Evolutionary conservation across 345 rosid species (phyloP).

Genomic region (Excoecaria cochinchinensis): DNA sequence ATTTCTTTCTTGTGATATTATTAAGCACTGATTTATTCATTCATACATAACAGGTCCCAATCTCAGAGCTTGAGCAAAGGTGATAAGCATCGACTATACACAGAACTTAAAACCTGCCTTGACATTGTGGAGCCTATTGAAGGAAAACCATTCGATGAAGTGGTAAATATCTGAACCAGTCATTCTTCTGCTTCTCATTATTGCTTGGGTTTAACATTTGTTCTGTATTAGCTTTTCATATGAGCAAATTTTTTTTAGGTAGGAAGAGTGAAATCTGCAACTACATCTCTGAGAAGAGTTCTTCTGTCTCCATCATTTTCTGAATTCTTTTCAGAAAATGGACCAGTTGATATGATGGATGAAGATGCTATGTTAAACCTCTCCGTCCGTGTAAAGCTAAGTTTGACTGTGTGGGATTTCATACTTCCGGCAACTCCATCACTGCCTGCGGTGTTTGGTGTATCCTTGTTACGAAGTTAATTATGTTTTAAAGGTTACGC

Average conservation of each 20-base stretch:
- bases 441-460: conserved; percentile 96
- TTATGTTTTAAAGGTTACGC: background rate
- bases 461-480: conserved; percentile 42
- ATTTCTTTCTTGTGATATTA: background rate
- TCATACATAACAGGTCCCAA: conserved; percentile 38
- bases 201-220: background rate
- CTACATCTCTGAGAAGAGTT: conserved; percentile 77
- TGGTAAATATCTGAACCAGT: conserved; percentile 43
- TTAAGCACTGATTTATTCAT: background rate
- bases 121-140: conserved; percentile 67
- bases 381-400: conserved; percentile 70
- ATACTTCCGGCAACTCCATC: conserved; percentile 86
- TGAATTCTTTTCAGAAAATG: conserved; percentile 79
- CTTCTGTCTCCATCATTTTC: conserved; percentile 80
- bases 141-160: conserved; percentile 68
- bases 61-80: conserved; percentile 46
- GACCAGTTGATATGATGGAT: conserved; percentile 79
- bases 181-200: background rate
- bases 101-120: conserved; percentile 67
- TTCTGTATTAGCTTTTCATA: conserved; percentile 31
- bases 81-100: conserved; percentile 63
- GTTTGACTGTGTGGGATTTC: conserved; percentile 94
- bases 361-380: conserved; percentile 89
- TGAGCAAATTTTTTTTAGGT: conserved; percentile 55
- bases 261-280: conserved; percentile 73